These are phyloP conservation scores for Trichoderma parareesei DNA, from an alignment of 495 filamentous ascomycete species.

Conservation along the genomic window DNA sequence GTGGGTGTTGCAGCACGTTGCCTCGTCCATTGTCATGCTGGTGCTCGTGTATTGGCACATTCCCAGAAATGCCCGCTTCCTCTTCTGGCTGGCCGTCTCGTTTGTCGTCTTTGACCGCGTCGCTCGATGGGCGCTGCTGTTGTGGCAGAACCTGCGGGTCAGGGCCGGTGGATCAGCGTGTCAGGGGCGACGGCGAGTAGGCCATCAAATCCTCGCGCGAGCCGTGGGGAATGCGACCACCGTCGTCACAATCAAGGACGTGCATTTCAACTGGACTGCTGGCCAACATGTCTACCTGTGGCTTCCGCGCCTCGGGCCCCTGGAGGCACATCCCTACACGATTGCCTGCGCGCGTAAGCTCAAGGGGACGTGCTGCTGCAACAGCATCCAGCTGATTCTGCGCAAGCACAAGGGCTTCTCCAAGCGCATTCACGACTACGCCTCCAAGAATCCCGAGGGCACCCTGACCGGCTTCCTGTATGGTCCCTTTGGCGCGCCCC, in stretches of 20 bases:
- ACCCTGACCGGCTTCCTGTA: conserved; percentile 41
- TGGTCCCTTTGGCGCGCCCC: conserved; percentile 50
- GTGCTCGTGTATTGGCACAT: conserved; percentile 59
- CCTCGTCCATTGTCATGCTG: conserved; percentile 59
- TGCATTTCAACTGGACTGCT: conserved; percentile 61
- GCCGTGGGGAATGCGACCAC: conserved; percentile 57
- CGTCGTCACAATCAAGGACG: conserved; percentile 58
- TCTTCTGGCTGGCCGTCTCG: conserved; percentile 68
- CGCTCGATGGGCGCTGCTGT: conserved; percentile 38
- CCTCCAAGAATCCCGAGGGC: conserved; percentile 37
- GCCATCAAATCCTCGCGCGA: conserved; percentile 53
- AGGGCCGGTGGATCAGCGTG: conserved; percentile 28
- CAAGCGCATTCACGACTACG: conserved; percentile 52
- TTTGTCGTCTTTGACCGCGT: conserved; percentile 63
- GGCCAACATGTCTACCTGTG: conserved; percentile 78
- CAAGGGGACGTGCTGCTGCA: conserved; percentile 40
- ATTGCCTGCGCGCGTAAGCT: conserved; percentile 48
- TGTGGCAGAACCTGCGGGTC: conserved; percentile 58
- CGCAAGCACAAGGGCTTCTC: conserved; percentile 67
- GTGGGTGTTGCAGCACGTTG: conserved; percentile 73
- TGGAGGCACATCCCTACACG: conserved; percentile 79
- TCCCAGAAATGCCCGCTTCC: conserved; percentile 44
- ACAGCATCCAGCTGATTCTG: conserved; percentile 63
- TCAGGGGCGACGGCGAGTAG: conserved; percentile 34
- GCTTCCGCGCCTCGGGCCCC: conserved; percentile 54